Percentiles rank a stretch among this genome's conserved stretches.
Evolutionary conservation across 345 rosid species (phyloP).

Genomic region (Salix arbutifolia): DNA sequence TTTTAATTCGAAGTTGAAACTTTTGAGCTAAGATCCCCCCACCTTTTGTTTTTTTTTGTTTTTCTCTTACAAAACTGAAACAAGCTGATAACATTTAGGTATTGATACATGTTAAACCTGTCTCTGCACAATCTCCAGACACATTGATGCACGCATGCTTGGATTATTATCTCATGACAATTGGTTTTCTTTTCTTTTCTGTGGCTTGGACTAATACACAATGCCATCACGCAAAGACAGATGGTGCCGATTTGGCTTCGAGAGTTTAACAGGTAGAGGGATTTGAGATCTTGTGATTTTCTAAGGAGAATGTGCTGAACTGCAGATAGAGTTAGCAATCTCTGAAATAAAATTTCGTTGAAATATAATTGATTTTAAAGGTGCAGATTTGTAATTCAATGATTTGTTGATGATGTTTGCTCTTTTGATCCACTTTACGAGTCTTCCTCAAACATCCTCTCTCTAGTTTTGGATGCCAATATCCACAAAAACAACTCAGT

Average conservation of each 20-base stretch:
- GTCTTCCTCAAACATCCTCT: conserved; percentile 10
- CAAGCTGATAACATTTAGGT: background rate
- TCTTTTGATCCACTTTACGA: background rate
- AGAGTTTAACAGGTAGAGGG: background rate
- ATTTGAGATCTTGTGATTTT: background rate
- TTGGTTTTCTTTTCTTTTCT: background rate
- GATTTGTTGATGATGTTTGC: background rate
- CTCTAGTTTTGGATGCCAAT: conserved; percentile 16
- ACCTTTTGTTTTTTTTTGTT: too few species aligned
- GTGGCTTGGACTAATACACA: background rate
- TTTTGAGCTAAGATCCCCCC: background rate
- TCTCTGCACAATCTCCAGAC: background rate
- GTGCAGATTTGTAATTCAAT: too few species aligned
- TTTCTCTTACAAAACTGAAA: too few species aligned
- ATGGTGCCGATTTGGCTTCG: background rate
- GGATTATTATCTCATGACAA: background rate
- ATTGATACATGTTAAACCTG: background rate
- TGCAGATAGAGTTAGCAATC: background rate
- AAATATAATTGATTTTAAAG: too few species aligned
- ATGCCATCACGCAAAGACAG: background rate
- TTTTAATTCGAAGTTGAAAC: background rate
- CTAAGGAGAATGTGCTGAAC: background rate
- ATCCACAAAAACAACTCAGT: background rate
- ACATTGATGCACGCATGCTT: background rate
- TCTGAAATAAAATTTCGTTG: background rate